These are phyloP conservation scores for Pseudogymnoascus sp. DNA, from an alignment of 2,329 filamentous ascomycete genomes.

Conservation along the genomic window DNA sequence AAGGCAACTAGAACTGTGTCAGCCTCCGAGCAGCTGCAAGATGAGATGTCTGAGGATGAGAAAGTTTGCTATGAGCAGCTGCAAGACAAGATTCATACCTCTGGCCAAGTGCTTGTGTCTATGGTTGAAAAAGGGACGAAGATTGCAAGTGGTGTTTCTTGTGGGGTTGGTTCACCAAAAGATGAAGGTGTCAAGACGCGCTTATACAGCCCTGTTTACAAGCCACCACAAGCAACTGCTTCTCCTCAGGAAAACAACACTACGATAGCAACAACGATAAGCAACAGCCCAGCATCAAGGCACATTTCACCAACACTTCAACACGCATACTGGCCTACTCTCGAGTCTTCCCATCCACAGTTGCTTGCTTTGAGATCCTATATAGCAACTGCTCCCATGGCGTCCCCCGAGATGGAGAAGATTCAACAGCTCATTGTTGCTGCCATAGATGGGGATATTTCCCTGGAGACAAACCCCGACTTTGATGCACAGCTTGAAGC, in stretches of 20 bases:
- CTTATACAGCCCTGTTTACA: constrained; percentile 5
- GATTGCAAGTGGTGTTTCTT: not conserved
- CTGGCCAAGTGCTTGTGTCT: not conserved
- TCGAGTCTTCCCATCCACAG: not conserved
- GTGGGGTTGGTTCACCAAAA: not conserved
- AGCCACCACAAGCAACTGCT: not conserved
- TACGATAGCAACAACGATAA: constrained; percentile 1
- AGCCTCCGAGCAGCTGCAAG: not conserved
- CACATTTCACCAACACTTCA: not conserved
- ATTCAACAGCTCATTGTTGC: not conserved
- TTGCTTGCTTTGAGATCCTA: not conserved
- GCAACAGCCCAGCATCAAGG: not conserved
- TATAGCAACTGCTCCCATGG: not conserved
- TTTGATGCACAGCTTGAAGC: not conserved
- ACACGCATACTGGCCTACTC: not conserved
- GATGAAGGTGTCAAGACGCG: not conserved
- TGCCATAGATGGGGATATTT: not conserved
- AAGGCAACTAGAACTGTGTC: not conserved
- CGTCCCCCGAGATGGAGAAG: not conserved
- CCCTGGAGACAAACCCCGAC: not conserved
- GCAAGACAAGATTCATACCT: not conserved
- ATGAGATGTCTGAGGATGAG: not conserved
- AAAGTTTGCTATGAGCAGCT: not conserved
- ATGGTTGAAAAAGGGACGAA: not conserved
- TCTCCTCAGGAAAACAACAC: not conserved